phyloP scores from a whole-genome alignment of 1,284 basidiomycete species.

The Puccinia polysora region DNA sequence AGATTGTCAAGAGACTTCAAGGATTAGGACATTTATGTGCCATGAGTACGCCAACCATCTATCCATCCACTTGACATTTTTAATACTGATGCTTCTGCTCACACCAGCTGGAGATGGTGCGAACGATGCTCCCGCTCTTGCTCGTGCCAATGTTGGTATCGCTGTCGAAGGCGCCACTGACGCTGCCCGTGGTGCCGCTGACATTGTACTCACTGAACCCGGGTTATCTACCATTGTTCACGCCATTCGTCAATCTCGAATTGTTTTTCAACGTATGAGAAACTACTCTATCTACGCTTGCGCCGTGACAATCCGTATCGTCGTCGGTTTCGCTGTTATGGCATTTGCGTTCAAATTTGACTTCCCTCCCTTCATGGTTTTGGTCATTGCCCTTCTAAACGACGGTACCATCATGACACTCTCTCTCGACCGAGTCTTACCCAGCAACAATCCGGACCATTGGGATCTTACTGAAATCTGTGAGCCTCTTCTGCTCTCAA shows the following conservation, averaged over 20 bases:
- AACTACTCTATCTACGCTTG: slow-evolving; percentile 61
- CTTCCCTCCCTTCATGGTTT: slow-evolving; percentile 99
- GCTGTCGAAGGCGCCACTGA: slow-evolving; percentile 95
- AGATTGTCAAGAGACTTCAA: slow-evolving; percentile 84
- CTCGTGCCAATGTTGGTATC: slow-evolving; percentile 56
- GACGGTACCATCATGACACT: slow-evolving; percentile 95
- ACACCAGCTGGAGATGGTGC: slow-evolving; percentile 84
- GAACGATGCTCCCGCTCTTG: slow-evolving; percentile 89
- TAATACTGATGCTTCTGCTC: not conserved
- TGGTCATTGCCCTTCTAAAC: slow-evolving; percentile 93
- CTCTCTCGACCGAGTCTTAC: slow-evolving; percentile 91
- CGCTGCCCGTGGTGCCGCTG: slow-evolving; percentile 88
- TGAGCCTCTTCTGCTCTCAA: slow-evolving; percentile 51
- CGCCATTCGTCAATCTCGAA: slow-evolving; percentile 87
- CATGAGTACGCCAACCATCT: slow-evolving; percentile 17
- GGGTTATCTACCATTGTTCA: slow-evolving; percentile 95
- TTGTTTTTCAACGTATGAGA: slow-evolving; percentile 64
- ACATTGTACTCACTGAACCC: slow-evolving; percentile 89
- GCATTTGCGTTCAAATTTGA: slow-evolving; percentile 93
- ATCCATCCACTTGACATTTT: no score
- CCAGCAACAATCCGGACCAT: slow-evolving; percentile 76
- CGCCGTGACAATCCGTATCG: slow-evolving; percentile 95
- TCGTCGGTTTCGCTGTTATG: slow-evolving; percentile 91
- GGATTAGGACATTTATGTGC: slow-evolving; percentile 58
- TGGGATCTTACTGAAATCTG: slow-evolving; percentile 91